Conservation (phyloP, 2,329 filamentous ascomycete species). For the Pseudogymnoascus sp. region DNA sequence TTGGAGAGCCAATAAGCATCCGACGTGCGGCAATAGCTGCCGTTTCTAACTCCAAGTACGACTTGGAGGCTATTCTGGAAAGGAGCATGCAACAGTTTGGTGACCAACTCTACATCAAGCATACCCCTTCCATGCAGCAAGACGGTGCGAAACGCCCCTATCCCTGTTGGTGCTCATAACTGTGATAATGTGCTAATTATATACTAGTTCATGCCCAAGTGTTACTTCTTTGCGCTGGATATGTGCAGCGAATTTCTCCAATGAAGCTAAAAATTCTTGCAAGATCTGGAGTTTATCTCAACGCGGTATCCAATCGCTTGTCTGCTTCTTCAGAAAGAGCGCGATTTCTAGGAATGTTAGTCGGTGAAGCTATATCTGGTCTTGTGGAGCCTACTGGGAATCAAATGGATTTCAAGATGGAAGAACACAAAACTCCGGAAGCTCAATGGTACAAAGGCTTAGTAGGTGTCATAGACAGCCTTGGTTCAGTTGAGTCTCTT, state of each 20-base stretch:
- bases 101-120: constrained; percentile 77
- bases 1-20: constrained; percentile 55
- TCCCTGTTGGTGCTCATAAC: constrained; percentile 9
- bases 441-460: constrained; percentile 67
- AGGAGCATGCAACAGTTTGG: constrained; percentile 68
- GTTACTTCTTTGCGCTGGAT: constrained; percentile 68
- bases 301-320: constrained; percentile 75
- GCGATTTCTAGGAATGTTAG: constrained; percentile 78
- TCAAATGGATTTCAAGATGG: constrained; percentile 73
- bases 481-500: constrained; percentile 50
- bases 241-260: constrained; percentile 57
- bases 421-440: constrained; percentile 66
- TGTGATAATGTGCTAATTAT: constrained; percentile 19
- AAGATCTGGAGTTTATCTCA: constrained; percentile 65
- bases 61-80: constrained; percentile 51
- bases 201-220: constrained; percentile 67
- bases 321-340: constrained; percentile 65
- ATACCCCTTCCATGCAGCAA: constrained; percentile 77
- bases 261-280: constrained; percentile 60
- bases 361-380: constrained; percentile 62
- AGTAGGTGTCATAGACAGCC: constrained; percentile 49
- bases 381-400: constrained; percentile 52
- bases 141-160: constrained; percentile 50
- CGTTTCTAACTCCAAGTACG: constrained; percentile 42
- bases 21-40: constrained; percentile 56